Base-by-base conservation (phyloP, 768 basidiomycete genomes). In the Termitomyces eurrhizus region DNA sequence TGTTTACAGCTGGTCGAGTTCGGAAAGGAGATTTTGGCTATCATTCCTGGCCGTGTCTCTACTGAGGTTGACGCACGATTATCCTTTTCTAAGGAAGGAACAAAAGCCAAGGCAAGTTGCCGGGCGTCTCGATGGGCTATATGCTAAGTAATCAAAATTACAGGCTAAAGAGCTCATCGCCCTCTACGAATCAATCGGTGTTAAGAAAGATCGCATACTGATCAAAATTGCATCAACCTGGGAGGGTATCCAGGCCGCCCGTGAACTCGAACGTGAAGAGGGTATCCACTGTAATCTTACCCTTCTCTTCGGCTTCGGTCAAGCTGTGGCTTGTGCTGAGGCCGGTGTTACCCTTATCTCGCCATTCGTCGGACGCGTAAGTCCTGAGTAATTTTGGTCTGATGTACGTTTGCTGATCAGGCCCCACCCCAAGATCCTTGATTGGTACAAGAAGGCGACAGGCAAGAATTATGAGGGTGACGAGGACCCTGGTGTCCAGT, bases 201-300 rank as follows among this genome's bases (percentile, higher is more conserved):
- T 99, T 79, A 80, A 85, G 73, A 93, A 91, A 78, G 95, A 98
- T 46, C 93, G 97, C 64, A 81, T 99, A 64, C 82, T 99, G 67
- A 98, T 99, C 87, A 99, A 99, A 83, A 98, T 99, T 72, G 97
- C 96, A 35, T 96, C 97, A 44, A 95, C 95, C 52, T 99, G 93
- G 92, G 97, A 98, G 78, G 97, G 97, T 77, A 99, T 99, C 79
- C 96, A 99, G 76, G 97, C 97, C 61, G 97, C 97, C 41, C 88
- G 94, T 64, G 89, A 95, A 76, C 89, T 99, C 66, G 97, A 99
- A 81, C 75, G 83, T 62, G 90, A 96, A 67, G 87, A 97, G 61
- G 84, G 83, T 64, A 98, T 99, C 76, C 95, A 96, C 86, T 98
- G 95, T 83, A 98, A 99, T 80, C 86, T 99, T 66, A 99, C 97